Evolutionary conservation across 139 green algal genomes (phyloP).

Genomic region (Picochlorum sp.): DNA sequence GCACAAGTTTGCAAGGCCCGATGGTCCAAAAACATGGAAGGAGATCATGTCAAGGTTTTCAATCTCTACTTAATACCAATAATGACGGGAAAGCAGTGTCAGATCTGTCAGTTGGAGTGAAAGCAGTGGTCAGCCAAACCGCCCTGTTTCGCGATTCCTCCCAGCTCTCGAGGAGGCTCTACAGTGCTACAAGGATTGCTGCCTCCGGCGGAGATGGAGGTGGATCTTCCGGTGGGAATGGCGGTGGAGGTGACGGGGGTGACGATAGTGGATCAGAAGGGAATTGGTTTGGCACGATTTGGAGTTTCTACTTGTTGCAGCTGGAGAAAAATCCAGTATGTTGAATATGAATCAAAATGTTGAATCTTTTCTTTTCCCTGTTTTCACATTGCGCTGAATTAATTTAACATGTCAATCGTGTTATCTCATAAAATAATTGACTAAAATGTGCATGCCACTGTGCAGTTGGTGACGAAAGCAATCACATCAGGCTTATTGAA

Average conservation of each 20-base stretch:
- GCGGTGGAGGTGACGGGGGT: not conserved
- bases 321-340: not conserved
- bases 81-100: not conserved
- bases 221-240: no score
- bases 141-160: no score
- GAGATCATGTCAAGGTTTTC: not conserved
- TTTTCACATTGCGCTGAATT: no score
- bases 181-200: no score
- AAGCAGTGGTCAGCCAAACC: no score
- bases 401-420: no score
- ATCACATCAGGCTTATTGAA: conserved; percentile 76
- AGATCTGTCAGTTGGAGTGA: no score
- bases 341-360: no score
- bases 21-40: not conserved
- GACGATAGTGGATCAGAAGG: not conserved
- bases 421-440: not conserved
- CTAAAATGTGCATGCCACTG: not conserved
- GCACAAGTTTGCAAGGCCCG: no score
- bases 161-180: no score
- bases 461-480: conserved; percentile 50
- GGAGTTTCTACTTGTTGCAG: not conserved
- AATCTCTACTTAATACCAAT: not conserved
- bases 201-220: not conserved
- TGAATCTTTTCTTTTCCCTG: no score
- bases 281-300: not conserved